These are phyloP conservation scores for Lupinus albus DNA, from an alignment of 306 rosid genomes.

Conservation along the genomic window DNA sequence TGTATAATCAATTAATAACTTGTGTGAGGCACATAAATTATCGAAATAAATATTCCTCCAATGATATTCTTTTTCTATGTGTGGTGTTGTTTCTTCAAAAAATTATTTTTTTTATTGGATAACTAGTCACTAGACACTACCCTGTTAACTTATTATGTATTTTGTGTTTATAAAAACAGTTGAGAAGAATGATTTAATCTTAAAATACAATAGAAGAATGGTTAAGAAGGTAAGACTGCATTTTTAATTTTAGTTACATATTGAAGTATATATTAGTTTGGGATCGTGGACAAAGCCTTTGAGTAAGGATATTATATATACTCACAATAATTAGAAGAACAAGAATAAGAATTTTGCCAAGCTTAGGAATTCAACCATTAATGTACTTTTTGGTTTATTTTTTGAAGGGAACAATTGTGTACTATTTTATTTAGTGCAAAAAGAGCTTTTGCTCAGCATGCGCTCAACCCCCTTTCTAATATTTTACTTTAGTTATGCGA, in stretches of 20 bases:
- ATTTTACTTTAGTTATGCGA: neutral
- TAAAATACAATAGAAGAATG: constrained; percentile 21
- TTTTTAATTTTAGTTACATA: constrained; percentile 22
- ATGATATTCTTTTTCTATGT: constrained; percentile 10
- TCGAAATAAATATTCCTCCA: constrained; percentile 11
- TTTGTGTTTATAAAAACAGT: neutral
- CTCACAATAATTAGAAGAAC: neutral
- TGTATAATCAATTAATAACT: constrained; percentile 1
- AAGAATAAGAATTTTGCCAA: neutral
- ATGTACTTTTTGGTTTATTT: neutral
- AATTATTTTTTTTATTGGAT: no score
- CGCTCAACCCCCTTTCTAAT: constrained; percentile 7
- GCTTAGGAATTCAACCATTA: neutral
- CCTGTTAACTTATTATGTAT: constrained; percentile 14
- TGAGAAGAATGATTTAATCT: constrained; percentile 18
- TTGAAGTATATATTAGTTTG: neutral
- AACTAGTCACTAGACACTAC: neutral
- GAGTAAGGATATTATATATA: neutral
- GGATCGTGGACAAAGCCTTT: constrained; percentile 31
- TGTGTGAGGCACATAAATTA: neutral
- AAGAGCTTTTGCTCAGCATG: neutral
- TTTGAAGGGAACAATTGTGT: no score
- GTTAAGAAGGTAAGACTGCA: constrained; percentile 37
- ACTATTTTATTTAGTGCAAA: no score
- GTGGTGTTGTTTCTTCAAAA: neutral